A percentile compares a stretch with the other conserved stretches of the same genome.
These are phyloP conservation scores for Vaccinium corymbosum DNA, from an alignment of 148 eudicot species.

Conservation along the genomic window DNA sequence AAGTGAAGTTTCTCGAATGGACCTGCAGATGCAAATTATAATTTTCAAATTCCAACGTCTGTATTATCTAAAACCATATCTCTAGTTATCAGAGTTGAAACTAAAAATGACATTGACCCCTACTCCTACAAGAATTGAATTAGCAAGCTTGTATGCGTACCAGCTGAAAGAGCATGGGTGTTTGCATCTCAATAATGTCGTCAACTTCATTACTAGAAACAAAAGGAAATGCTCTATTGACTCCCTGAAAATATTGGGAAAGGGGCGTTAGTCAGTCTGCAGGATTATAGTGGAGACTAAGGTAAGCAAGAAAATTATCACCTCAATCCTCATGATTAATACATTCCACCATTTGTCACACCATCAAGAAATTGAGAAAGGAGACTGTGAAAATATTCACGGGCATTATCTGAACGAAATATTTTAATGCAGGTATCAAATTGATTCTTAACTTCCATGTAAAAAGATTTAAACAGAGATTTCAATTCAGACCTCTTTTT, in stretches of 20 bases:
- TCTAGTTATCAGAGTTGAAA: neutral
- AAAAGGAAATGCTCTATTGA: slow-evolving; percentile 92
- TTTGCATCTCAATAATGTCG: slow-evolving; percentile 81
- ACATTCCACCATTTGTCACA: neutral
- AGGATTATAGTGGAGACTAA: neutral
- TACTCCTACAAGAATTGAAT: neutral
- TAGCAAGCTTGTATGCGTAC: slow-evolving; percentile 34
- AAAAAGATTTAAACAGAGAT: too few relatives aligned
- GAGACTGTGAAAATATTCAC: too few relatives aligned
- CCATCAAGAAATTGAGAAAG: too few relatives aligned
- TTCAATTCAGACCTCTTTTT: too few relatives aligned
- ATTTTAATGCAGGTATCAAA: too few relatives aligned
- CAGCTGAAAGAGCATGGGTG: slow-evolving; percentile 91
- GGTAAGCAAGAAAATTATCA: neutral
- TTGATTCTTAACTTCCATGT: too few relatives aligned
- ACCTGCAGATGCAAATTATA: slow-evolving; percentile 45
- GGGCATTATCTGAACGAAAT: too few relatives aligned
- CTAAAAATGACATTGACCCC: neutral
- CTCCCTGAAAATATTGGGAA: slow-evolving; percentile 48
- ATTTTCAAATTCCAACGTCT: neutral
- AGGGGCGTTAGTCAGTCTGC: neutral
- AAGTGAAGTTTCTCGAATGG: slow-evolving; percentile 92
- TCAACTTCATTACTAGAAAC: slow-evolving; percentile 82
- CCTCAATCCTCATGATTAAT: neutral
- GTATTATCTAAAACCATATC: slow-evolving; percentile 2